Percentiles rank a stretch among this genome's conserved stretches.
Evolutionary conservation across 345 rosid genomes (phyloP).

Genomic region (Rhodamnia rubescens): DNA sequence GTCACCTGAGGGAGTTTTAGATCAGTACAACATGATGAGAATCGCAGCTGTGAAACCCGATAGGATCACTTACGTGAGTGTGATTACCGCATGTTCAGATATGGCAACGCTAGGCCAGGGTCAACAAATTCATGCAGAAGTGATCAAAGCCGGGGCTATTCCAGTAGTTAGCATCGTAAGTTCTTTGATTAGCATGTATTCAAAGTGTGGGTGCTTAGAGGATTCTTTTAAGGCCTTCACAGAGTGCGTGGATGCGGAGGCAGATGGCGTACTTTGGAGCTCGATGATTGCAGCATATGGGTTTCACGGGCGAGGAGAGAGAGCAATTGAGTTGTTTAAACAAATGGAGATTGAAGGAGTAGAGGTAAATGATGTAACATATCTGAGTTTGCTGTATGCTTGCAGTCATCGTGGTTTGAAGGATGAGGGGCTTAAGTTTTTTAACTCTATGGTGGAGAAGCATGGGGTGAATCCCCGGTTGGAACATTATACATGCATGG

Average conservation of each 20-base stretch:
- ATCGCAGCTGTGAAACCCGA: conserved; percentile 41
- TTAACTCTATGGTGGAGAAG: conserved; percentile 43
- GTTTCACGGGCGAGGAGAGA: conserved; percentile 60
- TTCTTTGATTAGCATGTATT: conserved; percentile 83
- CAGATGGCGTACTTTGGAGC: conserved; percentile 73
- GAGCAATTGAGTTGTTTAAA: conserved; percentile 56
- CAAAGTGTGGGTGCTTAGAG: conserved; percentile 77
- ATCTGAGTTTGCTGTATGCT: conserved; percentile 77
- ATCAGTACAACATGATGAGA: conserved; percentile 54
- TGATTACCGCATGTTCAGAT: conserved; percentile 79
- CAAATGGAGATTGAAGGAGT: conserved; percentile 54
- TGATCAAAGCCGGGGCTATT: conserved; percentile 73
- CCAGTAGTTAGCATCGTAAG: conserved; percentile 62
- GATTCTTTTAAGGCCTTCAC: conserved; percentile 53
- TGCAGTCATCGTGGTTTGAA: conserved; percentile 84
- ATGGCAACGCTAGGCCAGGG: conserved; percentile 50
- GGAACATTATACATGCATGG: conserved; percentile 88
- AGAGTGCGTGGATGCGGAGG: conserved; percentile 45
- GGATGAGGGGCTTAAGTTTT: conserved; percentile 51
- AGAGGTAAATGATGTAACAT: conserved; percentile 74
- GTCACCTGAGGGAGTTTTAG: conserved; percentile 47
- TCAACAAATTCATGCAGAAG: conserved; percentile 61
- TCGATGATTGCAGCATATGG: conserved; percentile 77
- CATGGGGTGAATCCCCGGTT: conserved; percentile 42
- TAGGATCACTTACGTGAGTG: conserved; percentile 73